These are phyloP conservation scores for Melampsora americana DNA, from an alignment of 1,284 basidiomycete species.

Conservation along the genomic window DNA sequence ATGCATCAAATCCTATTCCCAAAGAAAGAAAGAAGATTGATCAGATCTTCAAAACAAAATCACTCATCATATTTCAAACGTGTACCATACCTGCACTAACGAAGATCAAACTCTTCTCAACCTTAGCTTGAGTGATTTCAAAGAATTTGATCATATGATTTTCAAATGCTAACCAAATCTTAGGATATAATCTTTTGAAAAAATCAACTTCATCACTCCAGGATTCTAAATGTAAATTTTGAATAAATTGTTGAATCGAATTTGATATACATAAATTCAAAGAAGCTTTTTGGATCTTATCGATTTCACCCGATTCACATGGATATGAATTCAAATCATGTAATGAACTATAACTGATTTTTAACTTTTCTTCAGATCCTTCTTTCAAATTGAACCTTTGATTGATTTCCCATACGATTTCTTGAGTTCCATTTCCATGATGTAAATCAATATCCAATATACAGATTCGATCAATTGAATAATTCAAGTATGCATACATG, in stretches of 20 bases:
- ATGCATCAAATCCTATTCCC: slow-evolving; percentile 49
- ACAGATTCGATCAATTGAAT: slow-evolving; percentile 52
- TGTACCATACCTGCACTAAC: slow-evolving; percentile 43
- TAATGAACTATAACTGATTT: slow-evolving; percentile 52
- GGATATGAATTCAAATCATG: slow-evolving; percentile 55
- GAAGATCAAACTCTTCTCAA: slow-evolving; percentile 15
- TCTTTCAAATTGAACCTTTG: background rate
- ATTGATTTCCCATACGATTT: slow-evolving; percentile 54
- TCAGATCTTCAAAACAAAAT: background rate
- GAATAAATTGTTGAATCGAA: slow-evolving; percentile 52
- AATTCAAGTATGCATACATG: slow-evolving; percentile 50
- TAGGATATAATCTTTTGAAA: slow-evolving; percentile 15
- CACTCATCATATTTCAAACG: too few relatives aligned
- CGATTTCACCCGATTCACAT: slow-evolving; percentile 53
- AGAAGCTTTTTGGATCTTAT: slow-evolving; percentile 52
- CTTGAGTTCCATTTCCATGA: slow-evolving; percentile 53
- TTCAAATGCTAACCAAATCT: background rate
- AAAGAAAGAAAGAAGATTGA: background rate
- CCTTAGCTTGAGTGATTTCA: slow-evolving; percentile 6
- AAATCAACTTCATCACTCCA: slow-evolving; percentile 46
- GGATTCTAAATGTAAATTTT: slow-evolving; percentile 50
- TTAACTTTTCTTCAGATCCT: slow-evolving; percentile 31
- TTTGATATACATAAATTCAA: slow-evolving; percentile 48
- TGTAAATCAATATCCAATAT: slow-evolving; percentile 54
- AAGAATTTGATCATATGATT: slow-evolving; percentile 21